Evolutionary conservation across 192 early-diverging fungal genomes (phyloP).

Genomic region (Cladochytrium replicatum): DNA sequence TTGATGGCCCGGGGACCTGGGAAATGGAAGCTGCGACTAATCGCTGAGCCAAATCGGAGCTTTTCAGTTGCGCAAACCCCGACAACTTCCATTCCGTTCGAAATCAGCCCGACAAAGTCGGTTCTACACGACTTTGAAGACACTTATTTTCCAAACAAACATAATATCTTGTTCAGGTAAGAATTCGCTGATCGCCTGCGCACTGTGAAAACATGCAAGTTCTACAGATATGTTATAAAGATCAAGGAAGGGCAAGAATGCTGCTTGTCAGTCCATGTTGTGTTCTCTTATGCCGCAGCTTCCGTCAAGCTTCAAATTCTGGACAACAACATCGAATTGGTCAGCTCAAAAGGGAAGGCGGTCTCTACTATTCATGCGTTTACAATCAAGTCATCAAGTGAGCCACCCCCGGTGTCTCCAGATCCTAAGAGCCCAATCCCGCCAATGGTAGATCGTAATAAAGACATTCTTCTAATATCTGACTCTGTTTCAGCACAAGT

Average conservation of each 20-base stretch:
- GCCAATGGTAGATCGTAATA: background rate
- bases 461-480: conserved; percentile 10
- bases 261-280: conserved; percentile 33
- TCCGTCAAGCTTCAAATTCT: conserved; percentile 37
- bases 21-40: conserved; percentile 42
- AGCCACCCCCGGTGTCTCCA: conserved; percentile 7
- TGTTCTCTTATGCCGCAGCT: conserved; percentile 29
- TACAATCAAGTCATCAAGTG: conserved; percentile 27
- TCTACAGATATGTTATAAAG: conserved; percentile 30
- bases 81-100: conserved; percentile 14
- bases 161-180: conserved; percentile 39
- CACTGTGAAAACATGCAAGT: background rate
- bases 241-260: conserved; percentile 40
- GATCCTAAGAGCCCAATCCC: conserved; percentile 6
- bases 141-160: conserved; percentile 40
- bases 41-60: conserved; percentile 22
- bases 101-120: conserved; percentile 17
- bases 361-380: conserved; percentile 25
- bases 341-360: conserved; percentile 27
- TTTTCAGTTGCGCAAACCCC: conserved; percentile 20
- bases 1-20: conserved; percentile 9
- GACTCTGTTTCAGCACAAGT: conserved; percentile 31
- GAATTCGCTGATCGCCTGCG: background rate
- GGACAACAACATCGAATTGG: conserved; percentile 45
- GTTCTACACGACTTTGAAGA: conserved; percentile 47